A percentile compares a stretch with the other conserved stretches of the same genome.
phyloP scores from a whole-genome alignment of 2,329 filamentous ascomycete species.

The Nemania sp. region DNA sequence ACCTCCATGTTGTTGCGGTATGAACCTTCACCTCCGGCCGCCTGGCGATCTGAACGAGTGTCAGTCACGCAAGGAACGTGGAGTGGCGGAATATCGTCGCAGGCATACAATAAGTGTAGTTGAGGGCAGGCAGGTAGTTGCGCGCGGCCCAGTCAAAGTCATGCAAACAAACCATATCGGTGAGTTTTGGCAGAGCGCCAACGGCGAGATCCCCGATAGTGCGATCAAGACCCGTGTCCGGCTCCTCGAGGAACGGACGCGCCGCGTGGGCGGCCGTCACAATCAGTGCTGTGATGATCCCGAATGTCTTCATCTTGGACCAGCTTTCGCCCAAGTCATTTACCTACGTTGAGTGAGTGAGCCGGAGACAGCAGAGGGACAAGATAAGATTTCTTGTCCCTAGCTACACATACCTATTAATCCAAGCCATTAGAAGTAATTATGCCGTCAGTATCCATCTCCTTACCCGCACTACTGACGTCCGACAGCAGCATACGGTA shows the following conservation, averaged over 20 bases:
- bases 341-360: neutral
- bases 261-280: constrained; percentile 16
- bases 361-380: neutral
- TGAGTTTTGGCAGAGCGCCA: constrained; percentile 47
- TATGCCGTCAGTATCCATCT: neutral
- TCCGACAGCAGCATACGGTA: neutral
- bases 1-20: constrained; percentile 61
- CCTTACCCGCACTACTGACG: neutral
- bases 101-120: constrained; percentile 53
- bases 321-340: neutral
- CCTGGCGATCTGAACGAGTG: constrained; percentile 48
- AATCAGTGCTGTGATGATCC: constrained; percentile 2
- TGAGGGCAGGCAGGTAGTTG: constrained; percentile 49
- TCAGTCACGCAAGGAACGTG: neutral
- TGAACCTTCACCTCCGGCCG: constrained; percentile 57
- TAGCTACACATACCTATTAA: neutral
- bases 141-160: constrained; percentile 59
- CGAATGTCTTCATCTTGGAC: constrained; percentile 1
- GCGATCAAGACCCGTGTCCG: constrained; percentile 21
- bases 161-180: constrained; percentile 51
- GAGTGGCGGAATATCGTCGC: neutral
- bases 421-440: no score
- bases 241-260: constrained; percentile 24
- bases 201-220: constrained; percentile 35
- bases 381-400: neutral